Base-by-base conservation (phyloP, 495 filamentous ascomycete species). In the Podospora conica region DNA sequence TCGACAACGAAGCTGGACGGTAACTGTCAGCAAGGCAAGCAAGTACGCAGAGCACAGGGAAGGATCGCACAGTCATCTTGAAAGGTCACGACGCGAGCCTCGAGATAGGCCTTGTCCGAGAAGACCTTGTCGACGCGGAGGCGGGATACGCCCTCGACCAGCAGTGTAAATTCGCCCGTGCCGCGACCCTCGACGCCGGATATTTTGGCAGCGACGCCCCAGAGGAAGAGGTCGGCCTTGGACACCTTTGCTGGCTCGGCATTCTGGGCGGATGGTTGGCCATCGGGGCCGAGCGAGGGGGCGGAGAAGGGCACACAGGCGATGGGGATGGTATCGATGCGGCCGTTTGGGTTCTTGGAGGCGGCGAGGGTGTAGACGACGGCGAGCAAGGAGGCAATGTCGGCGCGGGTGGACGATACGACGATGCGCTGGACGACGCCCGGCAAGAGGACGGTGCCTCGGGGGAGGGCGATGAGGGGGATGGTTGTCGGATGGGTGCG, bases 81-180 rank as follows among this genome's bases (percentile, higher is more conserved):
- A 56, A 84, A 73, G 61, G 79, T 74, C 21, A 74, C 69, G 1
- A 96, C 87, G 67, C 86, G 88, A 12, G 86, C 94, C 76, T 96
- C 92, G 66, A 97, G 90, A 74, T 88, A 98, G 3, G 92, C 90
- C 58, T 88, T 87, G 61, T 96, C 90, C 70, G 90, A 87, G 28
- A 86, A 80, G 56, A 96, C 76, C 70, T 88, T 88, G 58, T 90
- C 89, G 10, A 97, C 78, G 58, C 84, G 84, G 58, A 98, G 88
- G 33, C 96, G 83, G 61, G 86, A 85, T 18, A 91, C 76, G 22
- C 96, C 96, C 71, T 97, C 92, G 10, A 99, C 91, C 2, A 97
- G 80, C 60, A 99, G 73, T 59, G 86, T 87, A 29, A 93, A 85
- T 70, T 96, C 90, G 24, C 89, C 86, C n/a, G 87, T 86, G 64